Base-by-base conservation (phyloP, 2,329 filamentous ascomycete species). In the Penicillium sp. region DNA sequence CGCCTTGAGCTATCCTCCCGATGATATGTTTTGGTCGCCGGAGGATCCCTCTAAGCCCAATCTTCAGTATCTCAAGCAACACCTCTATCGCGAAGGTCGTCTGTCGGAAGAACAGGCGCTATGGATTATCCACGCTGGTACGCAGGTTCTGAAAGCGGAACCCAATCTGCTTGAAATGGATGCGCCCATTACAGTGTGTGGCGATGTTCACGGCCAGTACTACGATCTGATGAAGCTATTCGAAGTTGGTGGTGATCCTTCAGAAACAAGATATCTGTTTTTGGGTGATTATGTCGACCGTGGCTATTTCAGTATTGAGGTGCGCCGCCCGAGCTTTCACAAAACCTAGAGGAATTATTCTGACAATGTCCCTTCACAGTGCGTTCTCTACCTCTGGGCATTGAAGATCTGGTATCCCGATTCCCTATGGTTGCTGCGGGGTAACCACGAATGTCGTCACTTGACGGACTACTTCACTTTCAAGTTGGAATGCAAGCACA, bases 391-490 rank as follows among this genome's bases (percentile, higher is more conserved):
- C 75, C 84, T 99, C 26, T 99, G 94, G 94, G 89, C 88, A 32
- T 81, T 99, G 73, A 99, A 99, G 84, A 97, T 99, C 71, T 96
- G 96, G 85, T 99, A 97, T 72, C 94, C 94, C 50, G 91, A 97
- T 76, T 93, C 91, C 18, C 85, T 99, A 53, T 99, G 94, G 94
- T 82, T 99, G 65, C 84, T 99, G 64, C 90, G 94, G 68, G 94
- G 94, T 64, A 99, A 99, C 77, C 94, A 99, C 78, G 94, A 99
- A 78, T 99, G 94, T 76, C 88, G 94, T 69, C 94, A 99, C 79
- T 83, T 99, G 82, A 99, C 94, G 54, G 94, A 99, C 73, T 99
- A 99, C 82, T 99, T 99, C 78, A 99, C 94, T 58, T 99, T 99
- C 82, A 97, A 99, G 82, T 86, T 99, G 55, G 94, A 99, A 76